Evolutionary conservation across 495 filamentous ascomycete species (phyloP), one percentile per base, ranked within the genome.

Genomic region (Cetradonia linearis): DNA sequence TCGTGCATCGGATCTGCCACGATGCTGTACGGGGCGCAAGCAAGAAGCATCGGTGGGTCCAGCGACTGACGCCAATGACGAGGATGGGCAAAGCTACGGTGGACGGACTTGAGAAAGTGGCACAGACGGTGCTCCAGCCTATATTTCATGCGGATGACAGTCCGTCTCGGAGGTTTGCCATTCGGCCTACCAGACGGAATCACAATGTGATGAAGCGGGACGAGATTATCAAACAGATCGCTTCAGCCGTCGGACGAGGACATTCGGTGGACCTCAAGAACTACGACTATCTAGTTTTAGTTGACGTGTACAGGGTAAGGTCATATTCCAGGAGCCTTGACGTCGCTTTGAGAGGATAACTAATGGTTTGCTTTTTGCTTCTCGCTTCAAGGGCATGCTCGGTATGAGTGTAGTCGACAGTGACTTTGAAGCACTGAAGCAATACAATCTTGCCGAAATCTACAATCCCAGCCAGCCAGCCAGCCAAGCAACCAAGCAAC

Each of bases 271-370:
- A 96, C 69, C 78, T 99, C 25, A 86, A 76, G 34, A 78, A 81
- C 30, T 90, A 89, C 34, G 91, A 97, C 71, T 74, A 87, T 62
- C 78, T 93, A 33, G 90, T 99, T 64, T 72, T 96, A 38, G 84
- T 98, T 36, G 88, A 95, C 65, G 77, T 99, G 25, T 92, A 87
- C 70, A 85, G 93, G 80, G 92, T 94, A 76, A 69, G 81, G 72
- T 61, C 31, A 18, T 8, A 13, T 11, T 52, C 14, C 23, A 5
- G 54, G 10, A 11, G 33, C 31, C 44, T 59, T 48, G 31, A 64
- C 55, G 28, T 64, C 25, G 53, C 56, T 63, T 20, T 16, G 13
- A 36, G 4, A 11, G 13, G 14, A 42, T n/a, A 20, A n/a, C 30
- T 37, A 11, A 55, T 10, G 30, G 1, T 55, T 5, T 55, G 40